Conservation (phyloP, 2,329 filamentous ascomycete species). For the Fusarium irregulare region DNA sequence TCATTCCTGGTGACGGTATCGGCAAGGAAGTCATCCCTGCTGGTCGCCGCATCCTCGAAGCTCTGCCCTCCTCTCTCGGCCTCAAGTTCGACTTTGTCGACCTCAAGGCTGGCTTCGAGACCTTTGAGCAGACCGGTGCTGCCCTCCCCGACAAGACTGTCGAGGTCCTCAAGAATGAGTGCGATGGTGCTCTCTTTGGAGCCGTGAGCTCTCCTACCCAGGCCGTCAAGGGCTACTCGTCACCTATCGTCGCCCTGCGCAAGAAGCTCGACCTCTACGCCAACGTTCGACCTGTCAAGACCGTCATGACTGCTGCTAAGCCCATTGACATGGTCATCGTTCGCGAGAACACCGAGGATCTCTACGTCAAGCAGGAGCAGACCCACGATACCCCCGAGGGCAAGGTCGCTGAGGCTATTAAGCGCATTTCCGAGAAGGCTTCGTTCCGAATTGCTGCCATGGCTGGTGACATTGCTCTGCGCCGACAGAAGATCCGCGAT, state of each 20-base stretch:
- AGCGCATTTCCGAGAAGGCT: conserved; percentile 91
- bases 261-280: conserved; percentile 96
- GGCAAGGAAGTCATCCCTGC: conserved; percentile 98
- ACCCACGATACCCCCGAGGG: conserved; percentile 80
- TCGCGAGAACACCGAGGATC: conserved; percentile 97
- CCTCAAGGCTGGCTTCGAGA: conserved; percentile 92
- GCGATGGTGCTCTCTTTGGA: conserved; percentile 95
- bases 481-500: conserved; percentile 83
- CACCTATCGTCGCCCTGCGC: conserved; percentile 94
- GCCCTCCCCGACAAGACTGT: conserved; percentile 93
- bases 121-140: conserved; percentile 88
- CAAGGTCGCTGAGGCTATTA: conserved; percentile 96
- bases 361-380: conserved; percentile 97
- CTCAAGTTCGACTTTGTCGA: conserved; percentile 95
- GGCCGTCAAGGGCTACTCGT: conserved; percentile 94
- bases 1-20: conserved; percentile 98
- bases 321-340: conserved; percentile 98
- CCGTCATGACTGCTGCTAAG: conserved; percentile 70
- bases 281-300: conserved; percentile 97
- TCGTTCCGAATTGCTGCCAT: conserved; percentile 89
- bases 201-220: conserved; percentile 92
- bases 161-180: conserved; percentile 87
- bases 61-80: conserved; percentile 88
- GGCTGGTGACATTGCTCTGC: conserved; percentile 92
- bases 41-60: conserved; percentile 90